Base-by-base conservation (phyloP, 1,284 basidiomycete species). In the Tilletiaria anomala region DNA sequence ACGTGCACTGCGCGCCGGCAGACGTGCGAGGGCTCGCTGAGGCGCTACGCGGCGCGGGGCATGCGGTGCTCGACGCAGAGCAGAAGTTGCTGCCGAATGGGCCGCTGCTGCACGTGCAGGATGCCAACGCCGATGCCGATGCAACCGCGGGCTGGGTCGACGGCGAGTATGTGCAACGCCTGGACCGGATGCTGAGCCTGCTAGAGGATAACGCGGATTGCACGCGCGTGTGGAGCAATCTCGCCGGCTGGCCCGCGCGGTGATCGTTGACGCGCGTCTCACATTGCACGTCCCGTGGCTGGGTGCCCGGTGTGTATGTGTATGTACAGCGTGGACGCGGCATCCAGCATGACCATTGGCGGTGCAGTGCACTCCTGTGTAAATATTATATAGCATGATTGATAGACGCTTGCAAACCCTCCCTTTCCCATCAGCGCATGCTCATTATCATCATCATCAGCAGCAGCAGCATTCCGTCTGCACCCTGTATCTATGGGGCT, bases 151-250 rank as follows among this genome's bases (percentile, higher is more conserved):
- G 42, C 12, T 45, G 21, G 17, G 32, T 48, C 5, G 16, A 32
- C 15, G 42, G 35, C 29, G 37, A 18, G 17, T 26, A 35, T 14
- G 21, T 50, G 16, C 42, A 37, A 14, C 40, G 29, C 39, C 23
- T 50, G 18, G 45, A 50, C 29, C 35, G 29, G 26, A 21, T 50
- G 19, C 15, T 38, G 12, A 37, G 26, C 6, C 17, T 35, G 16
- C 35, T 50, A 21, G 46, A 50, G 29, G 43, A 44, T 17, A 29
- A 36, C 15, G 48, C 48, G 18, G 48, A 50, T 20, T 41, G 39
- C 21, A 26, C 29, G 20, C 21, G 44, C 12, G 35, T 48, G 2
- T 48, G 18, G 15, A 47, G 45, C 32, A 47, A 44, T 16, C 26
- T 47, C 15, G 35, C 39, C 6, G 41, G 42, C 17, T 47, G 45